Evolutionary conservation across 495 filamentous ascomycete genomes (phyloP), one percentile per base, ranked within the genome.

Genomic region (Zalerion maritima): DNA sequence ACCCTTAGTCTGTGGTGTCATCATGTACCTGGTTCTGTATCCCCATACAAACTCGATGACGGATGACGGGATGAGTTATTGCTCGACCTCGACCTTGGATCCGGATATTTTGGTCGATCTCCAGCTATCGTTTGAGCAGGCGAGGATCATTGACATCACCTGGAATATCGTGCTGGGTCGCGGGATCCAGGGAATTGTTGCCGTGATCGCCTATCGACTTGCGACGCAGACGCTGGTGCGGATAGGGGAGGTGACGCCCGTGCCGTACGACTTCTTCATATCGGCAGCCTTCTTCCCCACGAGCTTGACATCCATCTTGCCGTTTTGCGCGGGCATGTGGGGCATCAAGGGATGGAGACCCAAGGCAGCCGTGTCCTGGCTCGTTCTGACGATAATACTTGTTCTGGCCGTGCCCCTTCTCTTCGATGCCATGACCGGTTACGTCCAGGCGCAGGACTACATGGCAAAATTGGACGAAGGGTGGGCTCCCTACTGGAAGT

Each of bases 131-230:
- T 38, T 19, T 24, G 35, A 25, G 4, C 8, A 11, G 9, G 35
- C 35, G 9, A 38, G 34, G 26, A 28, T 31, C 2, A n/a, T 38
- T 6, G 35, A 38, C 20, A 22, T 33, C 3, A 26, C 30, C 3
- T 38, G 35, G 35, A 38, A 38, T 18, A 28, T 24, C 24, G 18
- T 38, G 3, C 26, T 38, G 6, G 35, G 35, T n/a, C 16, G 35
- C 6, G 35, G 35, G 18, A 9, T 38, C 9, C 35, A 38, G 15
- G 17, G n/a, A 6, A 8, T 29, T 10, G 15, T 38, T 10, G 21
- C 24, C 12, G 18, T 32, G 14, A 15, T 33, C 3, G 15, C 29
- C 10, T 38, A 38, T 19, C 23, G 23, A n/a, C 29, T 33, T 8
- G 28, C 34, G 14, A 32, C 6, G 16, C 25, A 38, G 20, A 20